These are phyloP conservation scores for Brassica nigra DNA, from an alignment of 345 rosid species.

Conservation along the genomic window DNA sequence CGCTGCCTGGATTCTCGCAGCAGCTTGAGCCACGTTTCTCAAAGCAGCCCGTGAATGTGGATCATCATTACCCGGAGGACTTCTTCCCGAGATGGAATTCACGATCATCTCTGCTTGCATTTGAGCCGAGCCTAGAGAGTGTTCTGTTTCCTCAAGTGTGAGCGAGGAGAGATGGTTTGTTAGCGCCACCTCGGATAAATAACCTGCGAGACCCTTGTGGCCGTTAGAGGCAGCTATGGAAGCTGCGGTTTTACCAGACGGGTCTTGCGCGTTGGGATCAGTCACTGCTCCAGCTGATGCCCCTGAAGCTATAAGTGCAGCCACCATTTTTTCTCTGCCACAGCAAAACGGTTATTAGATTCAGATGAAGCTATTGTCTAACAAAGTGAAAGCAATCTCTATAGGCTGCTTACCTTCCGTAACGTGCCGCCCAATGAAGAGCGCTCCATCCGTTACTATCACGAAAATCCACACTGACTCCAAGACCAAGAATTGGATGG, in stretches of 20 bases:
- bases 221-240: conserved; percentile 73
- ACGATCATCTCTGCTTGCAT: conserved; percentile 72
- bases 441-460: conserved; percentile 94
- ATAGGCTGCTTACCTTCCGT: conserved; percentile 68
- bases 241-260: conserved; percentile 79
- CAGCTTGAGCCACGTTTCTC: conserved; percentile 88
- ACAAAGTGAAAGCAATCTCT: neutral
- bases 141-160: conserved; percentile 75
- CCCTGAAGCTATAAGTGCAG: conserved; percentile 83
- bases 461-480: conserved; percentile 77
- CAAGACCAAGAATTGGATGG: conserved; percentile 64
- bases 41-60: conserved; percentile 81
- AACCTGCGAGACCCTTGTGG: conserved; percentile 93
- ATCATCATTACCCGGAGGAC: neutral
- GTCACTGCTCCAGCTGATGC: conserved; percentile 97
- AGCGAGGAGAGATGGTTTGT: conserved; percentile 95
- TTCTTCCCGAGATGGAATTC: conserved; percentile 50
- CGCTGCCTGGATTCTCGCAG: conserved; percentile 92
- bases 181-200: conserved; percentile 86
- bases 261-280: conserved; percentile 78
- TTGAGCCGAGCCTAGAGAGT: conserved; percentile 68
- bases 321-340: conserved; percentile 90
- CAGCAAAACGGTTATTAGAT: conserved; percentile 19
- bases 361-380: neutral
- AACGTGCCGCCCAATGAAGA: conserved; percentile 97